phyloP scores from a whole-genome alignment of 768 basidiomycete genomes.

The Leucosporidium scottii region DNA sequence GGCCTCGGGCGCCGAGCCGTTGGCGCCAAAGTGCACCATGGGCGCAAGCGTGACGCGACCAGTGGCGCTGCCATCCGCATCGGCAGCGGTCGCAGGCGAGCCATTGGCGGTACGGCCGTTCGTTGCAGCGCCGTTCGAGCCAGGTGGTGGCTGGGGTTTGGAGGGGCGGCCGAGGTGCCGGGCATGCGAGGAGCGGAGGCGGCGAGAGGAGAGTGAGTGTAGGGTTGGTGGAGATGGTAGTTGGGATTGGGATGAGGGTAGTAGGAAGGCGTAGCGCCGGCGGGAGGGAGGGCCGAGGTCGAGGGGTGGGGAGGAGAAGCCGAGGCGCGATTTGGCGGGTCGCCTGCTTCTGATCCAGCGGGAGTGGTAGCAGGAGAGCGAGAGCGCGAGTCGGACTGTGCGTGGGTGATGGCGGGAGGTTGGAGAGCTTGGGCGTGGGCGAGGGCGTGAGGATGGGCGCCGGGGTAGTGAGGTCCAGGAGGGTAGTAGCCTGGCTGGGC shows the following conservation, averaged over 20 bases:
- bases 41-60: slow-evolving; percentile 16
- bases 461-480: slow-evolving; percentile 8
- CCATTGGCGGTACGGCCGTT: slow-evolving; percentile 7
- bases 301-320: slow-evolving; percentile 8
- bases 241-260: slow-evolving; percentile 25
- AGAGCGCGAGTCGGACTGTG: slow-evolving; percentile 30
- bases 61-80: not conserved
- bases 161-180: slow-evolving; percentile 19
- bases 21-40: not conserved
- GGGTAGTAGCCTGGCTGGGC: slow-evolving; percentile 9
- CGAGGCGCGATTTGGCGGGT: not conserved
- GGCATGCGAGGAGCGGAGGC: not conserved
- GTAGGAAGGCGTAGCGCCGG: slow-evolving; percentile 2
- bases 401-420: slow-evolving; percentile 19
- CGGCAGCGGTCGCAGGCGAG: not conserved
- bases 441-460: slow-evolving; percentile 21
- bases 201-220: slow-evolving; percentile 1
- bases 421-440: slow-evolving; percentile 6
- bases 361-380: slow-evolving; percentile 9
- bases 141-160: slow-evolving; percentile 18
- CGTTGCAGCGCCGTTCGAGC: no score
- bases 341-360: not conserved
- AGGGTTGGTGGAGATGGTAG: not conserved
- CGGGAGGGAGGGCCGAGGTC: not conserved
- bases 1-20: not conserved